Percentiles rank a stretch among this genome's conserved stretches.
phyloP scores from a whole-genome alignment of 2,329 filamentous ascomycete genomes.

The Aspergillus puulaauensis region DNA sequence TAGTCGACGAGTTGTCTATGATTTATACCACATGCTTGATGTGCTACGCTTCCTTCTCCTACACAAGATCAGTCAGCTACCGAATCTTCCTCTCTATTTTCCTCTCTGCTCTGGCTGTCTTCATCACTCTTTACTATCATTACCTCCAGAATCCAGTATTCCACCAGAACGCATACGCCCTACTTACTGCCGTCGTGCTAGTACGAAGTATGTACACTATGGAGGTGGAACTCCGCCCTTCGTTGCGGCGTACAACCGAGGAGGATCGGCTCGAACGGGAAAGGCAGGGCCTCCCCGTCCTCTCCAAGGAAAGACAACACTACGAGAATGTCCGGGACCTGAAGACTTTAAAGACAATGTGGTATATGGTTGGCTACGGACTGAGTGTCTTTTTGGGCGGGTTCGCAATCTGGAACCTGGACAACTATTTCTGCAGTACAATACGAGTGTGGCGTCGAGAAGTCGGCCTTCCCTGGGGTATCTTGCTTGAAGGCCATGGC shows the following conservation, averaged over 20 bases:
- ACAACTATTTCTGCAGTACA: slow-evolving; percentile 71
- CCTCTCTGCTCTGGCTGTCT: slow-evolving; percentile 57
- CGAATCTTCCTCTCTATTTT: slow-evolving; percentile 57
- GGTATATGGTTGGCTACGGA: slow-evolving; percentile 70
- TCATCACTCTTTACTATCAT: slow-evolving; percentile 79
- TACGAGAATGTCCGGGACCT: slow-evolving; percentile 56
- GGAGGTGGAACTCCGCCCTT: slow-evolving; percentile 64
- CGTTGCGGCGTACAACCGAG: slow-evolving; percentile 50
- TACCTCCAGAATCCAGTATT: slow-evolving; percentile 79
- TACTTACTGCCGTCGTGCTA: slow-evolving; percentile 69
- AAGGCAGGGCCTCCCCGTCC: slow-evolving; percentile 36
- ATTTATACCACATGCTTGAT: slow-evolving; percentile 71
- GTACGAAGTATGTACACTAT: slow-evolving; percentile 75
- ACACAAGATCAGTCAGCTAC: slow-evolving; percentile 56
- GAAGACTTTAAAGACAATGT: slow-evolving; percentile 67
- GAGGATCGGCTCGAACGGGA: slow-evolving; percentile 44
- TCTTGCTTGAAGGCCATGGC: slow-evolving; percentile 70
- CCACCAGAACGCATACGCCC: slow-evolving; percentile 76
- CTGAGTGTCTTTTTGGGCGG: slow-evolving; percentile 71
- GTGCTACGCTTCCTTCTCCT: slow-evolving; percentile 73
- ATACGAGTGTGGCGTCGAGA: slow-evolving; percentile 65
- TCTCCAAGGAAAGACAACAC: slow-evolving; percentile 46
- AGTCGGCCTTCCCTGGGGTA: slow-evolving; percentile 75
- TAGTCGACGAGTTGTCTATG: slow-evolving; percentile 70
- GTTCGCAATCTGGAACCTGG: slow-evolving; percentile 75